Conservation (phyloP, 768 basidiomycete genomes). For the Baorangia bicolor region DNA sequence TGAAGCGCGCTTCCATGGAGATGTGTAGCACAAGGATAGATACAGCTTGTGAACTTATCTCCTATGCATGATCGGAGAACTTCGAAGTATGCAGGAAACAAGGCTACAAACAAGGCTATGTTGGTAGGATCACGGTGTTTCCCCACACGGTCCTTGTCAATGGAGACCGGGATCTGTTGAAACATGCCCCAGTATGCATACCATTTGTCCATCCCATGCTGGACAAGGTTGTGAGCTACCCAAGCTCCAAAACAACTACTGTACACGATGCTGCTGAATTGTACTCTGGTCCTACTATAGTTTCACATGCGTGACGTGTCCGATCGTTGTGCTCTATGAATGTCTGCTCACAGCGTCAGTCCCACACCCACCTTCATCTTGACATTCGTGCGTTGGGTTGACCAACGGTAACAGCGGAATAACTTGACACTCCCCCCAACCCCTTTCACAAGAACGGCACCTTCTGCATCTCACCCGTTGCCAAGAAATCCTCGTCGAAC, state of each 20-base stretch:
- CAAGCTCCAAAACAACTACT: not conserved
- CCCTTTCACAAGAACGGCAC: slow-evolving; percentile 57
- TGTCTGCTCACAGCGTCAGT: not conserved
- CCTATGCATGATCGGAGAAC: no score
- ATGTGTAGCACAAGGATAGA: no score
- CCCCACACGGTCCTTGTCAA: no score
- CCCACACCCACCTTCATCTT: not conserved
- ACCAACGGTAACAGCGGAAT: not conserved
- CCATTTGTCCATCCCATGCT: no score
- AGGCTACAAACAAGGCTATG: no score
- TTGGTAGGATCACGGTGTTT: no score
- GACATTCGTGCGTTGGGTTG: not conserved
- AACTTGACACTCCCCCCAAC: not conserved
- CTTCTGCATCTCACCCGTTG: slow-evolving; percentile 81
- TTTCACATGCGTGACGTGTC: not conserved
- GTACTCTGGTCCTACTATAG: not conserved
- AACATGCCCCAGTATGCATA: no score
- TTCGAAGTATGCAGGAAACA: no score
- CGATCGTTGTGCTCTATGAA: slow-evolving; percentile 1
- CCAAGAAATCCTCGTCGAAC: slow-evolving; percentile 78
- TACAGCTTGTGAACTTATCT: no score
- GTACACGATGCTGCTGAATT: not conserved
- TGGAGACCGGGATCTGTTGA: no score
- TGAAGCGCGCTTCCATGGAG: no score
- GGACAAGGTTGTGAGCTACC: not conserved